Conservation (phyloP, 1,284 basidiomycete genomes). For the Leccinum pallidistipes region DNA sequence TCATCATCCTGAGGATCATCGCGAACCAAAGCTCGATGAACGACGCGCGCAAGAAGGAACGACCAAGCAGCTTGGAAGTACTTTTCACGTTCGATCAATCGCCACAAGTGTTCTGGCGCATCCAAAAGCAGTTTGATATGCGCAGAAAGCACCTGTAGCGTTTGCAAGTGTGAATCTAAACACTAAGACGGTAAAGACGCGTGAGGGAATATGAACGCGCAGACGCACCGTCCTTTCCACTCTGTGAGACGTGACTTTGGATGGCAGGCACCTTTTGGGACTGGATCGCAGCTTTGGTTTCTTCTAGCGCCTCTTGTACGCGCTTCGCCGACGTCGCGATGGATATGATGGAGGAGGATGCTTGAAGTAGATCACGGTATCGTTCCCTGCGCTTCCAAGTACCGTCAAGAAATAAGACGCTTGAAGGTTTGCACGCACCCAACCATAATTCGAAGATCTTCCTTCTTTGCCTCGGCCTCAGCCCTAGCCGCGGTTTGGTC, state of each 20-base stretch:
- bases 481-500: conserved; percentile 43
- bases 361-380: conserved; percentile 90
- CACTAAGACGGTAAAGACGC: conserved; percentile 1
- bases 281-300: conserved; percentile 55
- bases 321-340: conserved; percentile 66
- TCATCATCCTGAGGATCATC: conserved; percentile 61
- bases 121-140: conserved; percentile 88
- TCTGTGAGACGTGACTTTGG: conserved; percentile 42
- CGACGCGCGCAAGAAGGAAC: conserved; percentile 82
- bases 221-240: conserved; percentile 50
- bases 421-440: conserved; percentile 62
- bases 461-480: conserved; percentile 90
- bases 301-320: conserved; percentile 59
- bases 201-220: background rate
- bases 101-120: conserved; percentile 86
- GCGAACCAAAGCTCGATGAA: conserved; percentile 64
- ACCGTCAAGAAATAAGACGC: conserved; percentile 32
- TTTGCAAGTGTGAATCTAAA: conserved; percentile 65
- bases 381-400: conserved; percentile 77
- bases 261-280: conserved; percentile 45
- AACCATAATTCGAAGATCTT: conserved; percentile 92
- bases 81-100: conserved; percentile 74
- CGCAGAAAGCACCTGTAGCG: conserved; percentile 76
- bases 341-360: conserved; percentile 84
- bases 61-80: conserved; percentile 85